A percentile compares a stretch with the other conserved stretches of the same genome.
phyloP scores from a whole-genome alignment of 805 yeast genomes.

The Starmera pachycereana region DNA sequence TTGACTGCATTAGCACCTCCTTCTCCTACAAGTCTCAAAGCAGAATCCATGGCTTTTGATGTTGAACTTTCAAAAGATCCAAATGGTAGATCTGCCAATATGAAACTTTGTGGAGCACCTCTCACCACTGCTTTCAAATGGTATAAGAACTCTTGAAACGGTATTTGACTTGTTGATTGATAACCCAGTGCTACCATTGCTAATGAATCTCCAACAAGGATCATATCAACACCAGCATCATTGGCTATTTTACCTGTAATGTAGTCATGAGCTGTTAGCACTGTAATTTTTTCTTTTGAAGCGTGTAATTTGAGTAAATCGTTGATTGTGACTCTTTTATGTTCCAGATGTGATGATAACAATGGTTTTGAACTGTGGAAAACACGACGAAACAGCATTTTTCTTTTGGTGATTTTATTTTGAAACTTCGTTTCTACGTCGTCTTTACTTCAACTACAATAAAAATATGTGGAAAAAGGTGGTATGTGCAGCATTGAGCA shows the following conservation, averaged over 20 bases:
- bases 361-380: neutral
- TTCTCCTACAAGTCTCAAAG: constrained; percentile 41
- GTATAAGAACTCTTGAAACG: constrained; percentile 70
- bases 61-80: constrained; percentile 68
- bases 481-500: neutral
- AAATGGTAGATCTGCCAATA: constrained; percentile 83
- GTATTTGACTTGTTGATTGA: constrained; percentile 61
- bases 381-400: neutral
- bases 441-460: too few relatives aligned
- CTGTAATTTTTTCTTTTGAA: constrained; percentile 30
- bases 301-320: constrained; percentile 26
- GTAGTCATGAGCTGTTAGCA: constrained; percentile 83
- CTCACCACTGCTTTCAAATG: constrained; percentile 70
- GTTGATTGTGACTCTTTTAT: constrained; percentile 23
- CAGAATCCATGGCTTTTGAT: constrained; percentile 50
- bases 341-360: neutral
- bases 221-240: constrained; percentile 52
- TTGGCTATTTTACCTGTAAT: constrained; percentile 68
- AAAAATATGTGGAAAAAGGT: neutral
- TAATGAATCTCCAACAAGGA: constrained; percentile 83
- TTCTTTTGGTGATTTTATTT: neutral
- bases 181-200: constrained; percentile 90
- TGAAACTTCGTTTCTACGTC: constrained; percentile 1
- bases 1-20: constrained; percentile 65
- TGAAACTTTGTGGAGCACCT: constrained; percentile 52